Evolutionary conservation across 495 filamentous ascomycete genomes (phyloP).

Genomic region (Neohortaea acidophila): DNA sequence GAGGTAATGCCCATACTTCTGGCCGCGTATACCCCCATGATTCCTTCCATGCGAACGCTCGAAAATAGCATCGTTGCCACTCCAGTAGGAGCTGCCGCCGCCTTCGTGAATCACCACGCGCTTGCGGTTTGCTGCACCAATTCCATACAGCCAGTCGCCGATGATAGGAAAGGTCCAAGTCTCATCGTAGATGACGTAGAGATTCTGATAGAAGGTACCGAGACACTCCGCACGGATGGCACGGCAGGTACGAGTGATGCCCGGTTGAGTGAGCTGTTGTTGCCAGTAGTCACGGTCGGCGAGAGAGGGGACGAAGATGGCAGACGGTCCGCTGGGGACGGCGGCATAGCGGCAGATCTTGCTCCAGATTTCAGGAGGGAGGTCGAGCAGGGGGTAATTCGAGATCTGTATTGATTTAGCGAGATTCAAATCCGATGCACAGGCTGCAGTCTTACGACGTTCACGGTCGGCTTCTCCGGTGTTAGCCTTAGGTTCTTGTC

Average conservation of each 20-base stretch:
- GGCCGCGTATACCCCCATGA: too few relatives aligned
- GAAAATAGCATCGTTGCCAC: too few relatives aligned
- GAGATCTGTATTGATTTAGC: too few relatives aligned
- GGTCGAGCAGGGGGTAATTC: not conserved
- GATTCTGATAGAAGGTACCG: not conserved
- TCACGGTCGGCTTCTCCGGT: not conserved
- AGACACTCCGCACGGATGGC: not conserved
- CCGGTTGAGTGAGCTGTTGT: not conserved
- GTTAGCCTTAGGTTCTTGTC: not conserved
- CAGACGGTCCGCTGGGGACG: not conserved
- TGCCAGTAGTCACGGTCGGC: not conserved
- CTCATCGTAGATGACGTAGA: not conserved
- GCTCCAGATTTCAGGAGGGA: conserved; percentile 1
- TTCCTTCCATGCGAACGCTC: too few relatives aligned
- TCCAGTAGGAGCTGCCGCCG: not conserved
- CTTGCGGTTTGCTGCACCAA: not conserved
- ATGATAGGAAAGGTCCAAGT: not conserved
- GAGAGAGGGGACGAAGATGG: not conserved
- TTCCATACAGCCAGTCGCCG: not conserved
- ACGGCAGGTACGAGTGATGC: not conserved
- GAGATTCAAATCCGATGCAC: too few relatives aligned
- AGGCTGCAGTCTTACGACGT: not conserved
- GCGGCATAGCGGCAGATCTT: not conserved
- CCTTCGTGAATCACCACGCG: not conserved
- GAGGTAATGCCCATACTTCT: too few relatives aligned